Percentiles rank a stretch among this genome's conserved stretches.
These are phyloP conservation scores for Lactarius sp. DNA, from an alignment of 768 basidiomycete genomes.

Conservation along the genomic window DNA sequence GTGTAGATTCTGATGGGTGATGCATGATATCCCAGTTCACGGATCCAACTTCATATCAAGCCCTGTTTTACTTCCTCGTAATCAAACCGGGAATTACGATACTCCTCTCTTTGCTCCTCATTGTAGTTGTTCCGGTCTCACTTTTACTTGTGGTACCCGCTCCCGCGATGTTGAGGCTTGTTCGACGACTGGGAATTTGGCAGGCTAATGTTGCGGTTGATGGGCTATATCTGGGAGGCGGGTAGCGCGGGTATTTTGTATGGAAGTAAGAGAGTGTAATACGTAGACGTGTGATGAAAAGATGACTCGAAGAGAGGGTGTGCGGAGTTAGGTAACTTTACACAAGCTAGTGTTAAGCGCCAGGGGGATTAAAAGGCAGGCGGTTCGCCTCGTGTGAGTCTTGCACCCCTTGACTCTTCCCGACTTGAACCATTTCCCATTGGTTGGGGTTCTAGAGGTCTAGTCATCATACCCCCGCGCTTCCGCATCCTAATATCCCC, in stretches of 20 bases:
- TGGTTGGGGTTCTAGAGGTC: constrained; percentile 10
- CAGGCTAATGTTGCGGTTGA: constrained; percentile 81
- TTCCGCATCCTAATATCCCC: constrained; percentile 23
- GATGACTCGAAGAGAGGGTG: background rate
- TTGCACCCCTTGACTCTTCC: background rate
- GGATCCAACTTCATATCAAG: constrained; percentile 77
- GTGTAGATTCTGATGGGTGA: constrained; percentile 14
- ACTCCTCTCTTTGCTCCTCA: constrained; percentile 49
- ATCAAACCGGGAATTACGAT: constrained; percentile 81
- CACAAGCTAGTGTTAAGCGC: constrained; percentile 7
- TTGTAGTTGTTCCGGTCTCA: constrained; percentile 53
- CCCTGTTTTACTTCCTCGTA: constrained; percentile 84
- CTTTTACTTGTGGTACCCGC: constrained; percentile 60
- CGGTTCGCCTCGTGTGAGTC: constrained; percentile 9
- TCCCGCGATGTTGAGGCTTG: constrained; percentile 60
- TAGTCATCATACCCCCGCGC: constrained; percentile 5
- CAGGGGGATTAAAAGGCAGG: constrained; percentile 18
- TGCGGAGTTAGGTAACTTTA: background rate
- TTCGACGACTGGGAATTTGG: constrained; percentile 68
- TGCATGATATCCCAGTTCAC: constrained; percentile 50
- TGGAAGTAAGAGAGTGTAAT: background rate
- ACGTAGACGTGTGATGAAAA: background rate
- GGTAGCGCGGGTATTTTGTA: constrained; percentile 25
- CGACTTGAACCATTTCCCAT: no score
- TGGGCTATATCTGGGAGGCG: constrained; percentile 46